Evolutionary conservation across 805 yeast species (phyloP), one percentile per base, ranked within the genome.

Genomic region (Hanseniaspora meyeri): DNA sequence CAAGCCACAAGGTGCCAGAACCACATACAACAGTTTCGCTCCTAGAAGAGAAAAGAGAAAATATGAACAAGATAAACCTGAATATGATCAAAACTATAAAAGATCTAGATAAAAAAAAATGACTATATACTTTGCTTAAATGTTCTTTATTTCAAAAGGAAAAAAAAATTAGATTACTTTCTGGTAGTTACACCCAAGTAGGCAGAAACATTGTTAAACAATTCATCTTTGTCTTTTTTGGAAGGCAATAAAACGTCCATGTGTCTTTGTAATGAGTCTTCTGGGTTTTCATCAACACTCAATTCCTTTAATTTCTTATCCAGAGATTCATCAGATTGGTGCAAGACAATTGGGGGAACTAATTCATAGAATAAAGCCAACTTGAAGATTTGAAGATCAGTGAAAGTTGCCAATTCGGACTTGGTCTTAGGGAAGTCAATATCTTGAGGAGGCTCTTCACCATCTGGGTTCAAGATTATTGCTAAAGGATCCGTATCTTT

Each of bases 381-480:
- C 48, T 74, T 72, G 27, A 83, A 71, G 43, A 86, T 64, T 11
- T 70, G 66, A 12, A 70, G 69, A 57, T 79, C 75, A 0, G 67
- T 60, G 40, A 87, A 66, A 2, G 68, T 67, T 43, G 69, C 68
- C 60, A 85, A 83, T 0, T 79, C 81, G 1, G 66, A 72, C 24
- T 81, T 64, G 1, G 84, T 81, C 10, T 65, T 65, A 8, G 96
- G 96, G 67, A 80, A 85, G 6, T 60, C 60, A 17, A 60, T 59
- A 10, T 70, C 73, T 4, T 68, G 66, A 1, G 75, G 69, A 4
- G 93, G 87, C 39, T 73, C 74, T 46, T 80, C 86, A 27, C 95
- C 95, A 66, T 86, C 93, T n/a, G 79, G 75, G 63, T 83, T 84
- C n/a, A 84, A 78, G 57, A 88, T 67, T 0, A 90, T 84, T 0